Base-by-base conservation (phyloP, 208 protist genomes). In the Novymonas esmeraldas region DNA sequence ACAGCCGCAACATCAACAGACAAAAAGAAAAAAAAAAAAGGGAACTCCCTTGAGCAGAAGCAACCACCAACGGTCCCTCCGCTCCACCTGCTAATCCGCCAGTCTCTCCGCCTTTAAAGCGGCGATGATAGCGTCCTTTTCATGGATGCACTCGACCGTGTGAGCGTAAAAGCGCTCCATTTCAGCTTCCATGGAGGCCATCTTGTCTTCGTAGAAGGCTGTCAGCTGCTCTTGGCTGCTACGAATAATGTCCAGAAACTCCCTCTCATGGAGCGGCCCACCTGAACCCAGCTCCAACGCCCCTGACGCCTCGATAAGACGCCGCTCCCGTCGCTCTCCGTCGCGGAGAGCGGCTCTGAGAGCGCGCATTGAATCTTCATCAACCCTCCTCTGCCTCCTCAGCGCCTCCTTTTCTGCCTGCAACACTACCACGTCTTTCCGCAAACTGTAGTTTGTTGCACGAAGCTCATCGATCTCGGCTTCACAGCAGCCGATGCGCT, bases 391-490 rank as follows among this genome's bases (percentile, higher is more conserved):
- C 14, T 69, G 60, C 0, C 62, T 39, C 10, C n/a, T 4, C 13
- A 75, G 36, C 2, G 70, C 70, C 51, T 69, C 62, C 2, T 69
- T 69, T 48, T 69, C 70, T 3, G 70, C 70, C 18, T 59, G 42
- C 2, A 69, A 26, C 13, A 75, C 38, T 38, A 75, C 39, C 7
- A 52, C 29, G 14, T 75, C 61, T 20, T 51, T 69, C 7, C 55
- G 60, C n/a, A 75, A 24, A 1, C n/a, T 2, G 26, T 29, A 26
- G 33, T 64, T 61, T 1, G 1, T 29, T 5, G 44, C 18, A 2
- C 11, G 7, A 10, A 60, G 34, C 4, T 16, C 29, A 0, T 4
- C 13, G 0, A 3, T 45, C 36, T 46, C 38, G 2, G 3, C 28
- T 34, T 41, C 22, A 10, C 13, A 60, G 55, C 36, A n/a, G 9